phyloP scores from a whole-genome alignment of 176 grass and related monocot species.

The Bromus sterilis region DNA sequence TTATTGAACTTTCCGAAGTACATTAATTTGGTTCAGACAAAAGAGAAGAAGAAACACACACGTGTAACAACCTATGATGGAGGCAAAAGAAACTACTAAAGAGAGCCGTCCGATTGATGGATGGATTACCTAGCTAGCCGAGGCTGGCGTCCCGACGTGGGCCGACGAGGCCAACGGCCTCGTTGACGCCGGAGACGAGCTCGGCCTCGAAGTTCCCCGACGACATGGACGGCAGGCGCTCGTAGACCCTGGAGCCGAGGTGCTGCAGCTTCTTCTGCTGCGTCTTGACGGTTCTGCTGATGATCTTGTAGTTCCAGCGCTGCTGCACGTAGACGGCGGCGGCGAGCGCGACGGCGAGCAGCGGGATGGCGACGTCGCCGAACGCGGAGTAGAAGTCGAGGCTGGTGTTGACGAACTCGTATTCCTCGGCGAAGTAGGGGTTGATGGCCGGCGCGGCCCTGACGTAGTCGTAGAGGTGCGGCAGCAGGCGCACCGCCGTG shows the following conservation, averaged over 20 bases:
- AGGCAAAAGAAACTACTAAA: no score
- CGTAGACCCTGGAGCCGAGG: constrained; percentile 77
- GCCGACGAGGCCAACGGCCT: background rate
- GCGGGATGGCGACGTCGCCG: constrained; percentile 73
- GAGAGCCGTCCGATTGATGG: no score
- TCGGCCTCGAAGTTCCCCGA: constrained; percentile 69
- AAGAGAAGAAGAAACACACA: no score
- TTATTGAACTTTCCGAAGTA: no score
- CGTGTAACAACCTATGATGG: no score
- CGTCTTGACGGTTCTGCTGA: constrained; percentile 59
- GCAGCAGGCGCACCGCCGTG: constrained; percentile 71
- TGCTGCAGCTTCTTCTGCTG: constrained; percentile 82
- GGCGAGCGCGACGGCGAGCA: constrained; percentile 44
- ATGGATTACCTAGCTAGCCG: no score
- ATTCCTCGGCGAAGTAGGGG: constrained; percentile 83
- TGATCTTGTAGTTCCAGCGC: constrained; percentile 83
- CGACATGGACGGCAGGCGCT: constrained; percentile 80
- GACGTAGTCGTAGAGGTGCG: constrained; percentile 82
- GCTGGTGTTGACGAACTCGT: constrained; percentile 85
- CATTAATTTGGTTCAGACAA: no score
- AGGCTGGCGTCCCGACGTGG: constrained; percentile 21
- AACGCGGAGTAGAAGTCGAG: constrained; percentile 86
- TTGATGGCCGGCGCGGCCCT: constrained; percentile 70
- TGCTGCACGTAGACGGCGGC: constrained; percentile 69
- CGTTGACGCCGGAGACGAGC: constrained; percentile 58